phyloP scores from a whole-genome alignment of 352 stramenopile genomes.

The Chrysophaeum taylorii region DNA sequence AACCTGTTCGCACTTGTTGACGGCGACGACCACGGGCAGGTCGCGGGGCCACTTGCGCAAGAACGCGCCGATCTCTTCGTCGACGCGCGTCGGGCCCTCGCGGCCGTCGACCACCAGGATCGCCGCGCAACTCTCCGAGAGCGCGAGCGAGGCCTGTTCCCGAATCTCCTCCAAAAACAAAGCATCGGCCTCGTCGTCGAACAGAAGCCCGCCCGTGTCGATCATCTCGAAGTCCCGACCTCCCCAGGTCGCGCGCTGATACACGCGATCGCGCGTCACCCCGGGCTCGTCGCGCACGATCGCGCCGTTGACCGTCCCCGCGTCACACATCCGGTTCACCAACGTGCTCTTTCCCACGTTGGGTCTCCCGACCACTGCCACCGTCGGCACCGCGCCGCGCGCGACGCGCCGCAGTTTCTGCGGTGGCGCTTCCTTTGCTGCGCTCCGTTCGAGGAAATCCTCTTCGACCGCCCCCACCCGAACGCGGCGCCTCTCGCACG shows the following conservation, averaged over 20 bases:
- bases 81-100: constrained; percentile 47
- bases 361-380: constrained; percentile 58
- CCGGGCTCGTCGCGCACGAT: constrained; percentile 66
- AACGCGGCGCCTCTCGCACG: no score
- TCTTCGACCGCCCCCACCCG: no score
- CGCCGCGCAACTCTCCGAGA: constrained; percentile 53
- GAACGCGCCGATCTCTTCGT: constrained; percentile 59
- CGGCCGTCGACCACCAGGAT: constrained; percentile 69
- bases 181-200: constrained; percentile 57
- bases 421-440: no score
- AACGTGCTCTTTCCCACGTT: constrained; percentile 68
- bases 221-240: constrained; percentile 60
- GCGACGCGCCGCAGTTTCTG: no score
- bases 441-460: no score
- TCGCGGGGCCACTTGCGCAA: constrained; percentile 35
- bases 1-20: constrained; percentile 72
- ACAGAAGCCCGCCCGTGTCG: constrained; percentile 67
- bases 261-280: constrained; percentile 69
- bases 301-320: constrained; percentile 30
- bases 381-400: no score
- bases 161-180: constrained; percentile 62
- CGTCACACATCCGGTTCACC: constrained; percentile 53
- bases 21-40: constrained; percentile 53
- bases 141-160: constrained; percentile 59
- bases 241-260: constrained; percentile 50